Evolutionary conservation across 2,329 filamentous ascomycete genomes (phyloP).

Genomic region (Alternaria burnsii): DNA sequence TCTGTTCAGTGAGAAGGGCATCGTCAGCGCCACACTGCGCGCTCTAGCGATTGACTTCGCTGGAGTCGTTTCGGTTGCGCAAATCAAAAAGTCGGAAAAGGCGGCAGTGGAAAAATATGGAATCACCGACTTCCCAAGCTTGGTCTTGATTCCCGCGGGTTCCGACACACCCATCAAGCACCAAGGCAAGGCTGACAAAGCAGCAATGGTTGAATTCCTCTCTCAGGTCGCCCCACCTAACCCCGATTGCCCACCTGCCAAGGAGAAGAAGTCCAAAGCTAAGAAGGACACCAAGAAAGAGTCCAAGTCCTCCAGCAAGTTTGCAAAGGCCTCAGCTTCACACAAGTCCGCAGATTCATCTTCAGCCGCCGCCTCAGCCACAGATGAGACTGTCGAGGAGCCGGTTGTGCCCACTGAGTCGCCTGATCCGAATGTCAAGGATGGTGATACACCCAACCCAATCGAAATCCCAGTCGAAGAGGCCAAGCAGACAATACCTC

Average conservation of each 20-base stretch:
- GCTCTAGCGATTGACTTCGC: constrained; percentile 91
- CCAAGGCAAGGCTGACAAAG: constrained; percentile 85
- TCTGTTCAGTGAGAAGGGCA: constrained; percentile 92
- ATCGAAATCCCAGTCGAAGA: constrained; percentile 62
- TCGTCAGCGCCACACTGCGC: constrained; percentile 81
- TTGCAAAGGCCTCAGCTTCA: constrained; percentile 61
- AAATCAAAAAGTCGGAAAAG: constrained; percentile 83
- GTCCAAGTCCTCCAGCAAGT: constrained; percentile 58
- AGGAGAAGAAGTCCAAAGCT: constrained; percentile 54
- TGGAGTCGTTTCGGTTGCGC: constrained; percentile 78
- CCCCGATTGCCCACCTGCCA: constrained; percentile 70
- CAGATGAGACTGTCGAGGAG: constrained; percentile 60
- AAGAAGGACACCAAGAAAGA: constrained; percentile 58
- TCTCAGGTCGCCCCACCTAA: constrained; percentile 81
- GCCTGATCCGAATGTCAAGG: constrained; percentile 59
- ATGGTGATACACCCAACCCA: constrained; percentile 57
- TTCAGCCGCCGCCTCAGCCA: constrained; percentile 58
- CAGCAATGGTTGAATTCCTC: constrained; percentile 81
- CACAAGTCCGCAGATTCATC: constrained; percentile 61
- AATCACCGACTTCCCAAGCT: constrained; percentile 78
- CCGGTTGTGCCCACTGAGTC: constrained; percentile 62
- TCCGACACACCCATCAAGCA: constrained; percentile 75
- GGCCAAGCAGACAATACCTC: constrained; percentile 68
- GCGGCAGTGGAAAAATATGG: constrained; percentile 76
- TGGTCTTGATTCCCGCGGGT: constrained; percentile 80